Evolutionary conservation across 768 basidiomycete genomes (phyloP), one percentile per base, ranked within the genome.

Genomic region (Amanita molliuscula): DNA sequence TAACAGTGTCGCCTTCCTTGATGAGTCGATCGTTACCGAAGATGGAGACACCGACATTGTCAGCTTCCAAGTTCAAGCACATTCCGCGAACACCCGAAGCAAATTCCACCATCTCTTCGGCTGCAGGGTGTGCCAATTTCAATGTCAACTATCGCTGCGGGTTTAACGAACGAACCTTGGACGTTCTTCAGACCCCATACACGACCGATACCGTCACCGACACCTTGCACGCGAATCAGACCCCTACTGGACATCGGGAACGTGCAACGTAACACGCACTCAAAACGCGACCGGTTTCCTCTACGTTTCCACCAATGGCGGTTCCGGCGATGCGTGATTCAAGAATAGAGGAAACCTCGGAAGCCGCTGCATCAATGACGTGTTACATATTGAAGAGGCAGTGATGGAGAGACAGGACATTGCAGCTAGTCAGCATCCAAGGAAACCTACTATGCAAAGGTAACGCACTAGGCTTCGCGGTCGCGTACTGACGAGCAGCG

Each of bases 51-150:
- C 96, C 96, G 78, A 98, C 95, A 63, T 97, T 97, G 84, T 98
- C 96, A 73, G 95, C 92, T 75, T 99, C 96, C 83, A 99, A 87
- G 88, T 99, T 99, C 72, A 99, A 73, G 72, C 94, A 97, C 96
- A 99, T 99, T 79, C 96, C 96, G 68, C 96, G 94, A 62, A 99
- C 84, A 72, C 96, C 96, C 46, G 96, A 98, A 44, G 95, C 91
- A 81, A 99, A 99, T 81, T 99, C 96, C 81, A 99, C 96, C 96
- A 99, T 99, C 83, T 99, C 96, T 75, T 99, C 96, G 73, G 86
- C 86, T 93, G 70, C 44, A 43, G 50, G 47, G 54, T 50, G 54
- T 47, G 52, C 16, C 20, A 51, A 26, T 33, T n/a, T 29, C 49
- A 50, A 46, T 36, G 40, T 59, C 50, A 54, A 44, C 49, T 48